Conservation (phyloP, 345 rosid genomes). For the Eucalyptus paniculata region DNA sequence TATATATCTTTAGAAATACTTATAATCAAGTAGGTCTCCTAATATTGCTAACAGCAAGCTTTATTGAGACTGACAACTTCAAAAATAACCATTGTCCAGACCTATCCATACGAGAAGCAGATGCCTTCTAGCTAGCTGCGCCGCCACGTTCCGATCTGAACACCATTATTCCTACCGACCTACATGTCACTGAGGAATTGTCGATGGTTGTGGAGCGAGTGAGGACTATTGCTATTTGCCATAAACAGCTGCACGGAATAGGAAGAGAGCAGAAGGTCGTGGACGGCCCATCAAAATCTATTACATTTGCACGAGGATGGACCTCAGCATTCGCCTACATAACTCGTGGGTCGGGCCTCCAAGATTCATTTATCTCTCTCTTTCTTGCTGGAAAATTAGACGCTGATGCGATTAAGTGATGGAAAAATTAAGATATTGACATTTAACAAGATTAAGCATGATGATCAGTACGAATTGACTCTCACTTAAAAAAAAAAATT, state of each 20-base stretch:
- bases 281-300: not conserved
- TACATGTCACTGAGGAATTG: not conserved
- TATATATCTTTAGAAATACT: too few species aligned
- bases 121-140: not conserved
- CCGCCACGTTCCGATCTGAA: not conserved
- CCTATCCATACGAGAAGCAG: not conserved
- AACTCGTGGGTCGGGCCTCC: not conserved
- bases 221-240: not conserved
- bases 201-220: not conserved
- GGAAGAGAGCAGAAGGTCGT: not conserved
- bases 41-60: not conserved
- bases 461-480: too few species aligned
- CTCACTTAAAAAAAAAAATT: too few species aligned
- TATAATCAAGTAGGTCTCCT: too few species aligned
- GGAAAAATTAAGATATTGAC: too few species aligned
- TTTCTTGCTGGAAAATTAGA: not conserved
- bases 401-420: not conserved
- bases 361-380: not conserved
- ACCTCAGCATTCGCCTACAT: not conserved
- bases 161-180: not conserved
- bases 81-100: not conserved
- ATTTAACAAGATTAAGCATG: too few species aligned
- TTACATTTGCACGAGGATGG: not conserved
- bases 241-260: not conserved
- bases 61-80: fast-evolving